A percentile compares a stretch with the other conserved stretches of the same genome.
These are phyloP conservation scores for Stereum hirsutum DNA, from an alignment of 1,284 basidiomycete genomes.

Conservation along the genomic window DNA sequence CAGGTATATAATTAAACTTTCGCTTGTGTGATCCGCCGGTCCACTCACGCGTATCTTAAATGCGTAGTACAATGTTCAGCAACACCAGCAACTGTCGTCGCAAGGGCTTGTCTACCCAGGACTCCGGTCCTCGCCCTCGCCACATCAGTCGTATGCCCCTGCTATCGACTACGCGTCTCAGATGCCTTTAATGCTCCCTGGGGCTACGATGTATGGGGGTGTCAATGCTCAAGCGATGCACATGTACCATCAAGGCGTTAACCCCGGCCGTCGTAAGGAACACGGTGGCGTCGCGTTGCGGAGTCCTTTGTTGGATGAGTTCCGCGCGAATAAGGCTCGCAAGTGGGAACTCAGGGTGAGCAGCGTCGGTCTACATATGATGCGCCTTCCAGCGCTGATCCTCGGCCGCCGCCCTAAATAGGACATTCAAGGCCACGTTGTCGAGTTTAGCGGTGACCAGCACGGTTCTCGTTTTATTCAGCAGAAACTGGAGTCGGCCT, in stretches of 20 bases:
- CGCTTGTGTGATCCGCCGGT: not conserved
- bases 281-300: slow-evolving; percentile 34
- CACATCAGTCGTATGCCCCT: slow-evolving; percentile 31
- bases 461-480: slow-evolving; percentile 90
- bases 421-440: slow-evolving; percentile 83
- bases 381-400: slow-evolving; percentile 1
- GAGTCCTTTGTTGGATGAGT: slow-evolving; percentile 76
- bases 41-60: not conserved
- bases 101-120: slow-evolving; percentile 31
- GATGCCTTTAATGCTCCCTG: slow-evolving; percentile 36
- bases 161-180: slow-evolving; percentile 40
- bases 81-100: slow-evolving; percentile 31
- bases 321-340: slow-evolving; percentile 69
- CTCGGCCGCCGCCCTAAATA: slow-evolving; percentile 23
- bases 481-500: slow-evolving; percentile 72
- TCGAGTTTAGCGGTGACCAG: slow-evolving; percentile 93
- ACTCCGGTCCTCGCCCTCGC: slow-evolving; percentile 31
- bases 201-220: slow-evolving; percentile 30
- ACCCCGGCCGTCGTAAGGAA: slow-evolving; percentile 20
- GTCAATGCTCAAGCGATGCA: slow-evolving; percentile 25
- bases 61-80: slow-evolving; percentile 38
- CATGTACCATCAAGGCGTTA: slow-evolving; percentile 29
- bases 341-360: slow-evolving; percentile 75
- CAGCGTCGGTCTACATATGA: not conserved
- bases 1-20: slow-evolving; percentile 33